A percentile compares a stretch with the other conserved stretches of the same genome.
Conservation (phyloP, 2,329 filamentous ascomycete species). For the Hymenoscyphus albidus region DNA sequence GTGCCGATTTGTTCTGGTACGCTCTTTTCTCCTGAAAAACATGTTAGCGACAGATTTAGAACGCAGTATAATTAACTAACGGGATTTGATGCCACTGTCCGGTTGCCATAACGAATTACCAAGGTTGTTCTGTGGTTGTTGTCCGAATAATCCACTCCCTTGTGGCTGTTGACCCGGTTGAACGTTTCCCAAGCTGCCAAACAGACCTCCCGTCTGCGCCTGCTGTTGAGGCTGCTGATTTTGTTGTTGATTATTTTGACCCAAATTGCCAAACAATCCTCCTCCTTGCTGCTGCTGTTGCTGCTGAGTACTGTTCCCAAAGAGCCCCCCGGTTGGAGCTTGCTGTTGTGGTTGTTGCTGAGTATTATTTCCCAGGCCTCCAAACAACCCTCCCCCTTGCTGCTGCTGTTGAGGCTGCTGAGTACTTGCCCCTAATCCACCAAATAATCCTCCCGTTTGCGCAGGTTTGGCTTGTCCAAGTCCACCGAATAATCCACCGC, state of each 20-base stretch:
- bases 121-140: constrained; percentile 20
- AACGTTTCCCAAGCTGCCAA: constrained; percentile 23
- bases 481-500: constrained; percentile 10
- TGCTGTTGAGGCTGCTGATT: constrained; percentile 25
- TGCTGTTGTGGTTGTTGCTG: constrained; percentile 26
- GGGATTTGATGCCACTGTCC: constrained; percentile 28
- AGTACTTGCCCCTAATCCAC: constrained; percentile 15
- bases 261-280: constrained; percentile 21
- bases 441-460: constrained; percentile 20
- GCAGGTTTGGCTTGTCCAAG: constrained; percentile 31
- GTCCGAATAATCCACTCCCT: neutral
- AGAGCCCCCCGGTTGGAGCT: constrained; percentile 23
- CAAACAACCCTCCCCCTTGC: constrained; percentile 39
- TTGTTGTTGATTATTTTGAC: constrained; percentile 26
- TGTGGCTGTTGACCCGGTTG: constrained; percentile 31
- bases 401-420: constrained; percentile 20
- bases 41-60: constrained; percentile 11
- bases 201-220: constrained; percentile 29
- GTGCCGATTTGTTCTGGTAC: constrained; percentile 70
- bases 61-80: constrained; percentile 19
- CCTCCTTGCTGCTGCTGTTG: constrained; percentile 32
- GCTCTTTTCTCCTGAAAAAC: constrained; percentile 59
- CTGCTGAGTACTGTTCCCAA: constrained; percentile 23
- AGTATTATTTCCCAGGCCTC: constrained; percentile 33
- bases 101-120: constrained; percentile 31